Evolutionary conservation across 768 basidiomycete genomes (phyloP).

Genomic region (Trichaptum fuscoviolaceum): DNA sequence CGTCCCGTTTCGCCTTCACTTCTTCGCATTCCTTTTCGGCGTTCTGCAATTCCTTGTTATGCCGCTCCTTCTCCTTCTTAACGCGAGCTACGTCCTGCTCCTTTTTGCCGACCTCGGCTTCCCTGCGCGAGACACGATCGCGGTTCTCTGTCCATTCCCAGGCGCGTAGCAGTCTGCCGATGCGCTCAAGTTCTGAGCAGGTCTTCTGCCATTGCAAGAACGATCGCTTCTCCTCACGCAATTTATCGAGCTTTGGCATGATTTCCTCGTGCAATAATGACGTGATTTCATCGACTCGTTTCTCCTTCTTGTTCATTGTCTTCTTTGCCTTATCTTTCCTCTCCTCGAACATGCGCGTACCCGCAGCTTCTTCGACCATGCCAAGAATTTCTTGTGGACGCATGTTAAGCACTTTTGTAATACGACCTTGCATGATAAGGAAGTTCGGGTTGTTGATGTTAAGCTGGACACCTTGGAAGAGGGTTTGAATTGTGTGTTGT

Average conservation of each 20-base stretch:
- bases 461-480: constrained; percentile 95
- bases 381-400: constrained; percentile 95
- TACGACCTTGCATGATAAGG: constrained; percentile 99
- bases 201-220: constrained; percentile 90
- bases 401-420: constrained; percentile 99
- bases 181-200: constrained; percentile 78
- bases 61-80: constrained; percentile 44
- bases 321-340: constrained; percentile 94
- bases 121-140: constrained; percentile 48
- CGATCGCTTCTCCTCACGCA: constrained; percentile 82
- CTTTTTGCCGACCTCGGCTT: constrained; percentile 47
- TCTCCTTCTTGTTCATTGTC: constrained; percentile 97
- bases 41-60: constrained; percentile 46
- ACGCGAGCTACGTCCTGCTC: constrained; percentile 41
- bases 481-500: constrained; percentile 77
- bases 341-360: constrained; percentile 99
- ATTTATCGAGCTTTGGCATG: constrained; percentile 86
- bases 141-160: constrained; percentile 78
- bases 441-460: constrained; percentile 99
- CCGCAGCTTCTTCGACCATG: constrained; percentile 98
- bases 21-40: constrained; percentile 63
- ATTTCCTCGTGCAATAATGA: constrained; percentile 83
- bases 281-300: constrained; percentile 86
- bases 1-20: constrained; percentile 73
- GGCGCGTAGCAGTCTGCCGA: constrained; percentile 76